phyloP scores from a whole-genome alignment of 495 filamentous ascomycete genomes.

The Trichoderma asperelloides region DNA sequence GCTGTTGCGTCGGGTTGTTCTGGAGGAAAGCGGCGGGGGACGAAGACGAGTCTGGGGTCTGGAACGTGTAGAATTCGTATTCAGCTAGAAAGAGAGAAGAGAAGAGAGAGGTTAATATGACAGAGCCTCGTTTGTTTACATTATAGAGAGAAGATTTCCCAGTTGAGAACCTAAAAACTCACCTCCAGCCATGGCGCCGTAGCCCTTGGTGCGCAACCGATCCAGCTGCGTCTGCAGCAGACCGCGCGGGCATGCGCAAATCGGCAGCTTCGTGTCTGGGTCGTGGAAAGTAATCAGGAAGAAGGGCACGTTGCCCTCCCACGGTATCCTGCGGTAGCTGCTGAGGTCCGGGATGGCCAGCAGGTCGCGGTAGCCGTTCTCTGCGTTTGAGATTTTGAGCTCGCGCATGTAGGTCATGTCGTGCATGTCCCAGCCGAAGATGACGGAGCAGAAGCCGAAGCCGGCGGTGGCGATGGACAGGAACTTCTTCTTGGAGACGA shows the following conservation, averaged over 20 bases:
- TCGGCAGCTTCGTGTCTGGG: constrained; percentile 55
- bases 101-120: neutral
- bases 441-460: constrained; percentile 94
- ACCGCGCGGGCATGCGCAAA: constrained; percentile 77
- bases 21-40: constrained; percentile 65
- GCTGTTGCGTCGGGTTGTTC: constrained; percentile 57
- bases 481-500: constrained; percentile 95
- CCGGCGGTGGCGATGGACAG: constrained; percentile 71
- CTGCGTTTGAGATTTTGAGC: constrained; percentile 79
- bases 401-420: constrained; percentile 81
- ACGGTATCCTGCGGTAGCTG: constrained; percentile 84
- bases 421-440: constrained; percentile 99
- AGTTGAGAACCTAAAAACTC: no score
- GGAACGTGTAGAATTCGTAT: constrained; percentile 96
- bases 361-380: constrained; percentile 88
- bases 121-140: neutral
- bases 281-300: constrained; percentile 85
- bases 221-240: constrained; percentile 58
- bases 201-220: constrained; percentile 56
- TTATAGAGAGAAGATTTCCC: neutral
- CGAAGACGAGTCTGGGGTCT: constrained; percentile 38
- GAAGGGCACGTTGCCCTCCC: constrained; percentile 89
- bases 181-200: constrained; percentile 92
- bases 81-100: constrained; percentile 52
- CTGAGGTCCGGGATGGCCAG: constrained; percentile 74